Conservation (phyloP, 1,139 yeast genomes). For the Nadsonia starkeyi-henricii region DNA sequence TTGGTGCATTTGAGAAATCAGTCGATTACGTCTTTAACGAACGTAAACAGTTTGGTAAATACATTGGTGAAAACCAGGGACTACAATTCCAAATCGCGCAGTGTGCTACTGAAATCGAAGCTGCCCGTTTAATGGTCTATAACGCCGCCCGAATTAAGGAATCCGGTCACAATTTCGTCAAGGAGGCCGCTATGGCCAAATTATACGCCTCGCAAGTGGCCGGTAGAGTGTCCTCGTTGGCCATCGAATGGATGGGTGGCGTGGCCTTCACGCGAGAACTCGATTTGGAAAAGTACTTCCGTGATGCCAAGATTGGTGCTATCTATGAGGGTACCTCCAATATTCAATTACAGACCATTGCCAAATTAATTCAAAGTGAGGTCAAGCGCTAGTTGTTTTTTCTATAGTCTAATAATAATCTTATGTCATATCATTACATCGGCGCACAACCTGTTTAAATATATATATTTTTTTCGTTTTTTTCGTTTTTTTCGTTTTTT, state of each 20-base stretch:
- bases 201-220: conserved; percentile 30
- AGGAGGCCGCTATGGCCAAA: conserved; percentile 35
- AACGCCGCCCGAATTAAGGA: conserved; percentile 34
- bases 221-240: conserved; percentile 27
- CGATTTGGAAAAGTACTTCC: conserved; percentile 29
- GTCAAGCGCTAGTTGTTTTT: neutral
- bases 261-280: conserved; percentile 34
- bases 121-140: conserved; percentile 30
- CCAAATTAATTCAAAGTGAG: conserved; percentile 28
- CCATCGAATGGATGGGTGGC: conserved; percentile 37
- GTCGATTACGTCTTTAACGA: conserved; percentile 28
- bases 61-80: conserved; percentile 33
- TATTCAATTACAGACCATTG: conserved; percentile 32
- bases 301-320: conserved; percentile 33
- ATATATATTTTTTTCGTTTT: neutral
- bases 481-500: neutral
- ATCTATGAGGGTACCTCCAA: conserved; percentile 33
- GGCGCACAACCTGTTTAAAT: neutral
- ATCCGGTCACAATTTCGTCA: conserved; percentile 26
- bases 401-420: too few species aligned
- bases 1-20: conserved; percentile 31
- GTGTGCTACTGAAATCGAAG: conserved; percentile 32
- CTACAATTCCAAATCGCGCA: conserved; percentile 34
- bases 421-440: too few species aligned
- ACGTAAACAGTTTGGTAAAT: conserved; percentile 31